Base-by-base conservation (phyloP, 371 early-diverging fungal genomes). In the Coelomomyces lativittatus region DNA sequence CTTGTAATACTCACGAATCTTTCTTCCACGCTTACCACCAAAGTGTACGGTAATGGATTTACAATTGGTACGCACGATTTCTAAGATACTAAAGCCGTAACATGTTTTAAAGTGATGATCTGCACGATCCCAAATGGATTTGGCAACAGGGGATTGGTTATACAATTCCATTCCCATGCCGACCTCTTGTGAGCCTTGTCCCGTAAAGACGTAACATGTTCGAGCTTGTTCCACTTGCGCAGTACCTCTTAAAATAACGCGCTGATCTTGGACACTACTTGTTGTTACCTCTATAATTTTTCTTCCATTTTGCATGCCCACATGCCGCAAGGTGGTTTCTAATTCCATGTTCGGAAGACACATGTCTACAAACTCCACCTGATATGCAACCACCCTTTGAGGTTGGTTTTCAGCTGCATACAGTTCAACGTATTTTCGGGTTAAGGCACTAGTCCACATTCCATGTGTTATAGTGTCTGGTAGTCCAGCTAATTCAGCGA, bases 141-240 rank as follows among this genome's bases (percentile, higher is more conserved):
- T 76, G 34, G 95, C 91, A 48, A 87, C 78, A 44, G 76, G 66
- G 12, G 90, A 89, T 44, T 70, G 64, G 24, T 70, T 70, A 56
- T 91, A 93, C 39, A 93, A 70, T 28, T 80, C 82, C 92, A 91
- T 91, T 60, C 95, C 95, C 95, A 93, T 93, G 49, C 88, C 89
- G 39, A 63, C 75, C 59, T 86, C 85, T 60, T 93, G 95, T 46
- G 95, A 87, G 56, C 95, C 95, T 56, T 93, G 95, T 37, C 95
- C 95, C 43, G 91, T 89, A 62, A 93, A 93, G 24, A 87, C 85
- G 54, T 85, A 88, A 41, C 86, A 83, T 30, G 89, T 88, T 44
- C 79, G 67, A 29, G 89, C 85, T 62, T 92, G 88, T 34, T 88
- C 87, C 23, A 93, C 85, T 58, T 90, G 87, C 43, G 93, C 91